Evolutionary conservation across 73 alveolate species (phyloP), one percentile per base, ranked within the genome.

Genomic region (Stentor coeruleus): DNA sequence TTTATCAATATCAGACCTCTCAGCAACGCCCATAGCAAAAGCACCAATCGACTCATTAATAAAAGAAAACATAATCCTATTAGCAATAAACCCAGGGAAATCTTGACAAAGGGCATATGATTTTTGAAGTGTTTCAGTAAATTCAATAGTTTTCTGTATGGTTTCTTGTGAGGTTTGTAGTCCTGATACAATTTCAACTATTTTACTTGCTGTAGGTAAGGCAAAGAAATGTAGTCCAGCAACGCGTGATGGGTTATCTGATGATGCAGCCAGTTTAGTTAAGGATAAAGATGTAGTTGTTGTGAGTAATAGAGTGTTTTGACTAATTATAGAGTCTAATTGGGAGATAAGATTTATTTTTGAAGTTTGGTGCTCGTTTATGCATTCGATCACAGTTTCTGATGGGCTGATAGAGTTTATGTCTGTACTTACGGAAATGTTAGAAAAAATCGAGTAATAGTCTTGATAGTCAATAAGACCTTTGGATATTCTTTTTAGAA

Each of bases 81-180:
- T 57, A n/a, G 73, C 73, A 57, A 57, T 57, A 57, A 57, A 57
- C 73, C 73, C 73, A 57, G 73, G 73, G 0, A 31, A 20, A 57
- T 57, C 73, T 20, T 20, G 73, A 57, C 73, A 57, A 1, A 57
- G 1, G 28, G 73, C 73, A 0, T n/a, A 31, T 31, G 15, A 20
- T 20, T 20, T 20, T n/a, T 31, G 15, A n/a, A 57, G 15, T 2
- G 15, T 31, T 57, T 20, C 28, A 57, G 73, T 31, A 57, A 20
- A 57, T 20, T 57, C 73, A 57, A n/a, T 20, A 0, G 73, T 31
- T 2, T 57, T 57, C 0, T 57, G 3, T 2, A 57, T 31, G 15
- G 2, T 31, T 2, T n/a, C 73, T 57, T 57, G 1, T 2, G 73
- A 57, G 73, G 35, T 57, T 0, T 31, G 35, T 31, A 0, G 0